Base-by-base conservation (phyloP, 2,329 filamentous ascomycete genomes). In the Juglanconis sp. region DNA sequence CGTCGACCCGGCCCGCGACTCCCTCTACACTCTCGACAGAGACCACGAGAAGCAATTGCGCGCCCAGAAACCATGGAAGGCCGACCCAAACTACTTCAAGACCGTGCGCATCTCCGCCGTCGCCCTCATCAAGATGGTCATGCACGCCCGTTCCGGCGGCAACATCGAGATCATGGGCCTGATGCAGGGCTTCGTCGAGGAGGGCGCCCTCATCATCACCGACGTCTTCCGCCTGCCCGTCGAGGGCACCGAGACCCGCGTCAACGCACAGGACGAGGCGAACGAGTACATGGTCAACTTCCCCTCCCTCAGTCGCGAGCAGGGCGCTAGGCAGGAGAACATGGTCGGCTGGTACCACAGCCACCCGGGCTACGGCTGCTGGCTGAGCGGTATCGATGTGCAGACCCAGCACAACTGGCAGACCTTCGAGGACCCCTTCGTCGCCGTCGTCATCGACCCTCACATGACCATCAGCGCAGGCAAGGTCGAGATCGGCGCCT, bases 321-420 rank as follows among this genome's bases (percentile, higher is more conserved):
- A 79, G 83, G 92, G 73, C 66, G 59, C 61, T 17, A 79, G 93
- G 59, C 80, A 88, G 72, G 95, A 99, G 76, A 98, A 99, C 73
- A 90, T 91, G 0, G 90, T 99, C 15, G 95, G 95, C 17, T 99
- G 95, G 95, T 99, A 99, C 75, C 95, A 99, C 76, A 94, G 89
- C 67, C 95, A 99, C 73, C 95, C 95, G 0, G 95, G 95, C 32
- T 99, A 99, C 73, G 95, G 95, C 49, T 99, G 95, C 81, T 99
- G 95, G 95, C 83, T 99, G 32, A 93, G 89, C 42, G 95, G 95
- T 60, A 98, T 99, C 74, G 95, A 99, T 72, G 95, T 99, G 56
- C 83, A 83, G 57, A 99, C 95, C 3, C 90, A 99, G 74, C 82
- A 84, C 66, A 87, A 89, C 69, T 92, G 97, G 76, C 95, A 99